A percentile compares a stretch with the other conserved stretches of the same genome.
phyloP scores from a whole-genome alignment of 768 basidiomycete genomes.

The Suillus occidentalis region DNA sequence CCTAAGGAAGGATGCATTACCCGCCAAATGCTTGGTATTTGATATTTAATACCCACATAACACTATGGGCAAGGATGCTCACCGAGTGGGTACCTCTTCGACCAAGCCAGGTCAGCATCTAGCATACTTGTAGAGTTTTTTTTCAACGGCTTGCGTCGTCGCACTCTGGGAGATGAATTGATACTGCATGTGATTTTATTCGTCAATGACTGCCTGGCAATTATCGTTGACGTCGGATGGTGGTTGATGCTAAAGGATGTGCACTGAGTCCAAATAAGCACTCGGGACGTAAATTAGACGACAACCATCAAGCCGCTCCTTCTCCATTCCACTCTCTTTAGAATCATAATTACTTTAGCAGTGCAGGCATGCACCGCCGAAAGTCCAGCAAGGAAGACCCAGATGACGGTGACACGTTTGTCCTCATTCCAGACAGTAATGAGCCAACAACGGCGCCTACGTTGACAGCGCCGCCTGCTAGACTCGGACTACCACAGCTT shows the following conservation, averaged over 20 bases:
- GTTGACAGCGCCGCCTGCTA: constrained; percentile 18
- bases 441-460: constrained; percentile 9
- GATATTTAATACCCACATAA: no score
- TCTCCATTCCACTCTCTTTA: constrained; percentile 4
- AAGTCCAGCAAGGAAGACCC: constrained; percentile 45
- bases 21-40: no score
- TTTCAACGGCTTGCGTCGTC: background rate
- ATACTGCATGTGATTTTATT: no score
- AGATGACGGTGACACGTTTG: constrained; percentile 23
- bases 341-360: background rate
- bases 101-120: no score
- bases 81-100: background rate
- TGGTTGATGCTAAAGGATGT: background rate
- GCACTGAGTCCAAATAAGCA: background rate
- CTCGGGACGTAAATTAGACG: background rate
- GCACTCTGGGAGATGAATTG: background rate
- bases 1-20: no score
- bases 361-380: constrained; percentile 37
- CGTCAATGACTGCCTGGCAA: no score
- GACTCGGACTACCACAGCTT: constrained; percentile 22
- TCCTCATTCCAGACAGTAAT: background rate
- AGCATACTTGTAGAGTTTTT: no score
- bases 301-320: constrained; percentile 1
- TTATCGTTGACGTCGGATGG: background rate
- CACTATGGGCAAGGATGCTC: no score